Conservation (phyloP, 345 rosid genomes). For the Capsella bursapastoris region DNA sequence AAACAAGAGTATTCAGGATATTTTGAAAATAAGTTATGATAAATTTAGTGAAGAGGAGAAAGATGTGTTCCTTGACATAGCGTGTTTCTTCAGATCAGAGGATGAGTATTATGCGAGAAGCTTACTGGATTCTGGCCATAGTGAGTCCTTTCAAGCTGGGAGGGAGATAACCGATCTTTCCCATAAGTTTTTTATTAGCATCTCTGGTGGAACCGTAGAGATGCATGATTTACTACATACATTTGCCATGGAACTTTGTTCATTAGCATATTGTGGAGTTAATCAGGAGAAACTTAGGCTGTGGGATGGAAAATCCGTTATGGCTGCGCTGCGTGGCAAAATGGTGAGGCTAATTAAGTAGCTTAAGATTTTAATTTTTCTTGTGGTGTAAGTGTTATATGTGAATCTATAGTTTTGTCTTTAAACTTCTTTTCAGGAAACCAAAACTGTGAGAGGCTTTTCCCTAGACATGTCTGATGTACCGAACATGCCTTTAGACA, state of each 20-base stretch:
- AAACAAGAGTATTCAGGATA: slow-evolving; percentile 7
- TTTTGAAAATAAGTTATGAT: slow-evolving; percentile 41
- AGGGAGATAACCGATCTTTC: slow-evolving; percentile 25
- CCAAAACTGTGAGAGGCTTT: slow-evolving; percentile 38
- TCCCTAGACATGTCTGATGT: slow-evolving; percentile 32
- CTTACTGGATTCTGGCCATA: slow-evolving; percentile 20
- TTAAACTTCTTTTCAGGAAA: slow-evolving; percentile 31
- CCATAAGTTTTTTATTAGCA: slow-evolving; percentile 39
- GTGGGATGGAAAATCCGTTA: slow-evolving; percentile 26
- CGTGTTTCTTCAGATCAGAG: slow-evolving; percentile 44
- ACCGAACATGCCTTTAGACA: neutral
- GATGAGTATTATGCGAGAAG: neutral
- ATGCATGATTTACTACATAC: slow-evolving; percentile 49
- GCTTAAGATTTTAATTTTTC: neutral
- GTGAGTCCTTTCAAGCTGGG: neutral
- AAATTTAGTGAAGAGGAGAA: slow-evolving; percentile 31
- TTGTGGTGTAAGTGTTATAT: neutral
- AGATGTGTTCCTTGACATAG: slow-evolving; percentile 46
- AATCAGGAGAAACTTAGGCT: slow-evolving; percentile 25
- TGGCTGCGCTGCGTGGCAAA: slow-evolving; percentile 16
- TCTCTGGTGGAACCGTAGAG: neutral
- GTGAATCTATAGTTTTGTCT: neutral
- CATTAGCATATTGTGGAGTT: neutral
- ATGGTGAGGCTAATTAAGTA: slow-evolving; percentile 34
- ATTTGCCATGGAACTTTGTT: slow-evolving; percentile 35